Percentiles rank a stretch among this genome's conserved stretches.
Conservation (phyloP, 1,284 basidiomycete species). For the Leccinum pachyderme region DNA sequence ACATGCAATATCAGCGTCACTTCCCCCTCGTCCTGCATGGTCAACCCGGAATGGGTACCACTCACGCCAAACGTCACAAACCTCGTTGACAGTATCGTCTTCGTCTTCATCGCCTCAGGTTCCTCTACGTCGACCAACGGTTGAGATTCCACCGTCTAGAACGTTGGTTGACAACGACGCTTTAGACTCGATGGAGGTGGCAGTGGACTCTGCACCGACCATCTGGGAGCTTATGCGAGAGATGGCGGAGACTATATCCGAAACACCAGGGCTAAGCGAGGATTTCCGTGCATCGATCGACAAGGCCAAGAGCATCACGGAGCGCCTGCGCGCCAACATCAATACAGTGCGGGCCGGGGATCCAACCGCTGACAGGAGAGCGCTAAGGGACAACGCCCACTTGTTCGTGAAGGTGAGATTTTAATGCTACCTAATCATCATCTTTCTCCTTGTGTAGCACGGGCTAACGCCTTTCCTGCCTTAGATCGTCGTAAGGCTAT, state of each 20-base stretch:
- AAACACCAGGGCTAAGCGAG: conserved; percentile 38
- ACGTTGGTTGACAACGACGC: conserved; percentile 67
- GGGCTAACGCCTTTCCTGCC: conserved; percentile 1
- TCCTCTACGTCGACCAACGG: conserved; percentile 35
- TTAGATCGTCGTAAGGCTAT: conserved; percentile 67
- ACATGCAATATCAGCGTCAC: conserved; percentile 16
- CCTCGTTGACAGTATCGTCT: conserved; percentile 49
- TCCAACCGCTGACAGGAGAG: conserved; percentile 48
- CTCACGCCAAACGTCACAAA: conserved; percentile 58
- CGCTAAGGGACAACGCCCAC: conserved; percentile 68
- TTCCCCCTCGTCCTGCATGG: conserved; percentile 12
- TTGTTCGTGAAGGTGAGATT: conserved; percentile 64
- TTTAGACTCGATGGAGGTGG: conserved; percentile 62
- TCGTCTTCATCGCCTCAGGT: conserved; percentile 40
- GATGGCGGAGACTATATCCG: conserved; percentile 42
- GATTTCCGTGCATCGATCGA: conserved; percentile 52
- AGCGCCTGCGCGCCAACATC: conserved; percentile 54
- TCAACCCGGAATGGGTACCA: conserved; percentile 35
- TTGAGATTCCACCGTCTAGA: conserved; percentile 50
- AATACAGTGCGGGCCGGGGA: conserved; percentile 49
- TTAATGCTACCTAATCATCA: not conserved
- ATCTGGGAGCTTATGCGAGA: conserved; percentile 74
- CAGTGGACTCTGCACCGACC: conserved; percentile 66
- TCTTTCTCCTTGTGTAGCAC: not conserved
- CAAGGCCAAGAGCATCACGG: conserved; percentile 57